Base-by-base conservation (phyloP, 75 land plant genomes). In the Picea sitchensis region DNA sequence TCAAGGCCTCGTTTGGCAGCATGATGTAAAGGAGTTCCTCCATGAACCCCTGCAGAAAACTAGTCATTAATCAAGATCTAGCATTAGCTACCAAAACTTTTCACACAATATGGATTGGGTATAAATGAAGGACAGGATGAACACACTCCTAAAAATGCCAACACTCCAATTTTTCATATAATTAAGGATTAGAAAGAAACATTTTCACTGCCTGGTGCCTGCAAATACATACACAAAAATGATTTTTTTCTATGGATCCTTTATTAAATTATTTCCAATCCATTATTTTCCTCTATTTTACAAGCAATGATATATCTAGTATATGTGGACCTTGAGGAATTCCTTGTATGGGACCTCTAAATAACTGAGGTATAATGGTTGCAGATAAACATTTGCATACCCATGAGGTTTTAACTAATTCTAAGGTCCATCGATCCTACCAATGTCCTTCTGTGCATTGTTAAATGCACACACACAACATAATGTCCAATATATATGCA, bases 11-110 rank as follows among this genome's bases (percentile, higher is more conserved):
- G 77, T 85, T 92, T 96, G 20, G 98, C 95, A 74, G 99, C 99
- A 92, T 96, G 98, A 86, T 96, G 99, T 61, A 96, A 82, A 61
- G 99, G 95, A 77, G 90, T 91, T 58, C 99, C 99, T 67, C 85
- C 94, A 79, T 91, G 90, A 65, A 87, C 76, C 62, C 98, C 96
- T 93, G 82, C 32, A 78, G 47, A 59, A 30, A 14, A 63, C 23
- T 65, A 41, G 69, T 41, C 6, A 32, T 38, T 38, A 17, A 38
- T 69, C 23, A 41, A 34, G 18, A 32, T 69, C 47, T 14, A 38
- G 9, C 20, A 71, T 44, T 71, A 71, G 21, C 54, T 44, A 6
- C 51, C 44, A 41, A 20, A 3, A 44, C 20, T n/a, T 51, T 71
- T 21, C 21, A 71, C n/a, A 7, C 3, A 44, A 44, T 71, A 47